Evolutionary conservation across 495 filamentous ascomycete genomes (phyloP), one percentile per base, ranked within the genome.

Genomic region (Halenospora varia): DNA sequence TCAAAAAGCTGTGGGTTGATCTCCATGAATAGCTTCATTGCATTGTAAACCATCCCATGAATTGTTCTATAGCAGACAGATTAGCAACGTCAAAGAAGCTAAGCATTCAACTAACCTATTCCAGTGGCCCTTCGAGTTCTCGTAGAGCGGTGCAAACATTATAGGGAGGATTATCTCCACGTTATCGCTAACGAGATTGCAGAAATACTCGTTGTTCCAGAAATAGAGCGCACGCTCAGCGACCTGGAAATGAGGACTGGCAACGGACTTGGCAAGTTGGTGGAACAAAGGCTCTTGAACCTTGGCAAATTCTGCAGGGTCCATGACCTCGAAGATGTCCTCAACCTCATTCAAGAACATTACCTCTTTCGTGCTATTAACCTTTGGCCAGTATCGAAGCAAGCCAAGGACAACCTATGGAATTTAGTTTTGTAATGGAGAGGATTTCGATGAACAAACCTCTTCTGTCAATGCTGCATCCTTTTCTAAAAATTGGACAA

Each of bases 181-280:
- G 67, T 99, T 97, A 71, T 99, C 94, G 78, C 92, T 97, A 53
- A 99, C 94, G 54, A 99, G 77, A 67, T 99, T 99, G 78, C 94
- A 99, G 77, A 99, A 99, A 66, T 99, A 99, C 69, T 99, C 94
- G 68, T 99, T 99, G 73, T 99, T 99, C 94, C 94, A 99, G 78
- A 97, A 99, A 75, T 99, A 99, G 22, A 99, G 83, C 1, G 95
- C 94, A 62, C 94, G 83, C 70, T 99, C 94, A 26, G 94, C 94
- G 44, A 98, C 94, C 82, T 99, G 94, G 75, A 99, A 99, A 75
- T 99, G 94, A 18, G 94, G 94, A 62, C 95, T 97, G 20, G 94
- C 94, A 35, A 99, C 94, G 18, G 93, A 97, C 71, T 97, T 97
- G 22, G 94, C 93, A 52, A 99, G 79, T 68, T 99, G 94, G 61